Conservation (phyloP, 2,329 filamentous ascomycete genomes). For the Colletotrichum noveboracense region DNA sequence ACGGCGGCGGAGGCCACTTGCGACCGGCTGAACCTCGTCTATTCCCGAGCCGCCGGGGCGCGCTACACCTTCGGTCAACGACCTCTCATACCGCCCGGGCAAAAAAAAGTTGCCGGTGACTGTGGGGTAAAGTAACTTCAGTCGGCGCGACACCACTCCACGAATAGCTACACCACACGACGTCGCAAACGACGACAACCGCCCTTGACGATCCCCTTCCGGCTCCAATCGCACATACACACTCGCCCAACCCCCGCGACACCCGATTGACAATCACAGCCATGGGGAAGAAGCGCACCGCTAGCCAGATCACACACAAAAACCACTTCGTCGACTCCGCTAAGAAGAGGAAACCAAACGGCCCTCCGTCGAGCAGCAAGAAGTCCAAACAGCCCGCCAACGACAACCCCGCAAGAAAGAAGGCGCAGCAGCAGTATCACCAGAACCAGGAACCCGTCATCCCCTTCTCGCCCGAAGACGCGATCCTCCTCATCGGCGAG, state of each 20-base stretch:
- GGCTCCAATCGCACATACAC: not conserved
- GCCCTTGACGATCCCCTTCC: not conserved
- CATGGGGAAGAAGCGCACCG: conserved; percentile 49
- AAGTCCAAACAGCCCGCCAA: conserved; percentile 22
- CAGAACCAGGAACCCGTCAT: conserved; percentile 56
- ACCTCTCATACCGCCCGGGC: not conserved
- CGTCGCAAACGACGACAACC: not conserved
- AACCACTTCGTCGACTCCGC: conserved; percentile 17
- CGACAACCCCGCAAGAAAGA: conserved; percentile 16
- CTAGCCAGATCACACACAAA: conserved; percentile 28
- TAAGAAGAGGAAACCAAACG: conserved; percentile 18
- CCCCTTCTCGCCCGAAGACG: conserved; percentile 70
- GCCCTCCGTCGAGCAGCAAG: conserved; percentile 4
- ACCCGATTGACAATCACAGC: not conserved
- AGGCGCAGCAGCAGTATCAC: conserved; percentile 25
- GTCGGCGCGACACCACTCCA: not conserved
- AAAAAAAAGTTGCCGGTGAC: conserved; percentile 12
- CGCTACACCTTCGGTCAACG: conserved; percentile 12
- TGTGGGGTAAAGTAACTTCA: conserved; percentile 8
- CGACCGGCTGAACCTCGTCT: conserved; percentile 19
- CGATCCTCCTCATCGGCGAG: conserved; percentile 80
- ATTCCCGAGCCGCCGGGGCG: conserved; percentile 19
- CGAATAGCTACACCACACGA: conserved; percentile 11
- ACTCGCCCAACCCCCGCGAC: not conserved
- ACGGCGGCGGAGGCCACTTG: not conserved